These are phyloP conservation scores for Cordia subcordata DNA, from an alignment of 257 asterid genomes.

Conservation along the genomic window DNA sequence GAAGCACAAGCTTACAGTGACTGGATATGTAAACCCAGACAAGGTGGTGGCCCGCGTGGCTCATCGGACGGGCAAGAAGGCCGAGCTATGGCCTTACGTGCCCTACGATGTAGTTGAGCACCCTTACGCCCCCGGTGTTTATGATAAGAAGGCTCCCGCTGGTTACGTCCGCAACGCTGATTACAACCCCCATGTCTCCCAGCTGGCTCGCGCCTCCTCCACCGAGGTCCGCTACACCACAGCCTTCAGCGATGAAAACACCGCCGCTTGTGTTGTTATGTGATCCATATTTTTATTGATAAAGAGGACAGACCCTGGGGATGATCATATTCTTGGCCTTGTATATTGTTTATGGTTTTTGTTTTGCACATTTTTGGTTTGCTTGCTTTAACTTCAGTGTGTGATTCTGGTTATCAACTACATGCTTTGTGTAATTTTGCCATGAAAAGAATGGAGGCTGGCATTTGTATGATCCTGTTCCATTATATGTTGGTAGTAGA, in stretches of 20 bases:
- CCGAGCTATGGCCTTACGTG: constrained; percentile 94
- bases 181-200: constrained; percentile 48
- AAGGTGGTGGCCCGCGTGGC: constrained; percentile 86
- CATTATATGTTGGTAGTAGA: neutral
- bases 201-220: constrained; percentile 82
- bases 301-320: too few species aligned
- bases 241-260: constrained; percentile 91
- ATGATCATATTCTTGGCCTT: neutral
- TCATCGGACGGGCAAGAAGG: constrained; percentile 89
- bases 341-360: neutral
- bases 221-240: constrained; percentile 95
- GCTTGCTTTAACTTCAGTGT: neutral
- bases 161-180: constrained; percentile 64
- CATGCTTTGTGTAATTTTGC: too few species aligned
- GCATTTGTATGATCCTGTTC: too few species aligned
- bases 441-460: neutral
- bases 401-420: too few species aligned
- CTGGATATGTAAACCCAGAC: constrained; percentile 76
- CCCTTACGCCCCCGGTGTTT: constrained; percentile 84
- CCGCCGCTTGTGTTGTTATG: constrained; percentile 80
- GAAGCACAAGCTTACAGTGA: constrained; percentile 84
- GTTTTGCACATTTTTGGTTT: neutral
- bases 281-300: constrained; percentile 23
- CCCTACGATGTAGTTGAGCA: constrained; percentile 91
- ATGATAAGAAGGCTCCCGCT: constrained; percentile 90